Conservation (phyloP, 176 grass and related monocot species). For the Sorghum bicolor region Sorghum_bicolor_NCBIv3 NC_012872.2:58343001-58343500, state of each 20-base stretch:
- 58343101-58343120: background rate
- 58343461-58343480: background rate
- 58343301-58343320: background rate
- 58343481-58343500: background rate
- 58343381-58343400: background rate
- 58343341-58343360: background rate
- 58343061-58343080: background rate
- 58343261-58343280: background rate
- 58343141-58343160: background rate
- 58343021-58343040: background rate
- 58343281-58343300: background rate
- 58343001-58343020: background rate
- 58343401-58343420: background rate
- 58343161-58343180: background rate
- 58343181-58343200: background rate
- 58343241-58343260: background rate
- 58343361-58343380: background rate
- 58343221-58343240: background rate
- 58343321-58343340: background rate
- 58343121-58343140: background rate
- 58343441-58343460: background rate
- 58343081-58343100: background rate
- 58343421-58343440: background rate
- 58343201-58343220: background rate
- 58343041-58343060: background rate